Base-by-base conservation (phyloP, 306 rosid genomes). In the Rubus idaeus region DNA sequence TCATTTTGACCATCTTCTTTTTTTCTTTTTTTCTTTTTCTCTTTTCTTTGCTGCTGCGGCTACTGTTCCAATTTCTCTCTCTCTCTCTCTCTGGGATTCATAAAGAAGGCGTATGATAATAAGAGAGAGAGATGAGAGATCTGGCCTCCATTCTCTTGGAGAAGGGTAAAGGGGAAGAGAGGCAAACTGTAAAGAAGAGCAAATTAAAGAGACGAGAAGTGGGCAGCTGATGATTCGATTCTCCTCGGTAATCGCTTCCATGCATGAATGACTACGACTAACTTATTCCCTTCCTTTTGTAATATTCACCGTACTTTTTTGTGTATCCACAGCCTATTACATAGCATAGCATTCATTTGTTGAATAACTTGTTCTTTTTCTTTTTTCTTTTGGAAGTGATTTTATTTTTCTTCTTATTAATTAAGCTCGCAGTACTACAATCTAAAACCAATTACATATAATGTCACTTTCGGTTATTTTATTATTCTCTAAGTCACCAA, bases 141-240 rank as follows among this genome's bases (percentile, higher is more conserved):
- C 86, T 90, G 92, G 87, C 86, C 77, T 93, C 96, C 98, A 93
- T 94, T 94, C 90, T 91, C 97, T 91, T 89, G 96, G 98, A 82
- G 91, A 91, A 86, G 88, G 97, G 96, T 89, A 91, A 94, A 94
- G 96, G 75, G 72, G 63, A 63, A 40, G 50, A 78, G 87, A 82
- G 88, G 89, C 89, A 86, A 89, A 94, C 91, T 90, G 90, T 89
- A 90, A 89, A 94, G 96, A 90, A 83, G 86, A 87, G 84, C 82
- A 87, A 87, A 83, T 40, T 64, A 40, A 64, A 64, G 70, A 40
- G 70, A 64, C 4, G 81, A 68, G 66, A 73, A 79, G 80, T 82
- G 79, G 80, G 84, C 73, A 45, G 47, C 58, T 74, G 70, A 61
- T 84, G 92, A 90, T 90, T 90, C 89, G 91, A 88, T 91, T 91